Evolutionary conservation across 2,329 filamentous ascomycete genomes (phyloP).

Genomic region (Rosellinia necatrix): DNA sequence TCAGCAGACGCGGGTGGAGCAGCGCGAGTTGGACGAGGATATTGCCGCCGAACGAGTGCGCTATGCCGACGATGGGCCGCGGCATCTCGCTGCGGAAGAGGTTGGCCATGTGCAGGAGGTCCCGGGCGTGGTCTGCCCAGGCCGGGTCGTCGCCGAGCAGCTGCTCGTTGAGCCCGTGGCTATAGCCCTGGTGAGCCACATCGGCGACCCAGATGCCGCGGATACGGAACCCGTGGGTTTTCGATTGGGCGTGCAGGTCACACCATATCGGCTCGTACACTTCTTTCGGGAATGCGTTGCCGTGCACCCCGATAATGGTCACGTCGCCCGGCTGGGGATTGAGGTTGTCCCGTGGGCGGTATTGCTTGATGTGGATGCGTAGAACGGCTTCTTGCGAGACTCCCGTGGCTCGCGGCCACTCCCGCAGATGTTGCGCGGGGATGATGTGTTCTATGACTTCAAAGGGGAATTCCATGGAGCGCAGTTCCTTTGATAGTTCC

Average conservation of each 20-base stretch:
- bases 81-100: conserved; percentile 76
- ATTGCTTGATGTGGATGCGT: conserved; percentile 79
- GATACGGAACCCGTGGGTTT: conserved; percentile 67
- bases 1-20: conserved; percentile 77
- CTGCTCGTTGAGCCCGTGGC: conserved; percentile 73
- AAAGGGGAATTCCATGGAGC: too few species aligned
- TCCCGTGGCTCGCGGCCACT: conserved; percentile 74
- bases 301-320: conserved; percentile 81
- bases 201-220: conserved; percentile 86
- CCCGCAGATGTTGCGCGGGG: conserved; percentile 74
- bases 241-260: conserved; percentile 64
- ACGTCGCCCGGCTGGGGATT: conserved; percentile 72
- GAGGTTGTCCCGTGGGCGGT: conserved; percentile 72
- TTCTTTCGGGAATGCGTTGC: conserved; percentile 92
- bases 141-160: conserved; percentile 80
- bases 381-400: conserved; percentile 73
- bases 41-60: conserved; percentile 82
- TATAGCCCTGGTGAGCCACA: conserved; percentile 78
- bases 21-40: conserved; percentile 71
- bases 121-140: conserved; percentile 80
- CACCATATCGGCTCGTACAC: conserved; percentile 89
- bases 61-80: conserved; percentile 78
- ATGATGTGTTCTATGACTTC: conserved; percentile 72
- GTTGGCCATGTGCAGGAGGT: conserved; percentile 82
- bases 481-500: too few species aligned